Evolutionary conservation across 768 basidiomycete genomes (phyloP).

Genomic region (Saitozyma sp.): DNA sequence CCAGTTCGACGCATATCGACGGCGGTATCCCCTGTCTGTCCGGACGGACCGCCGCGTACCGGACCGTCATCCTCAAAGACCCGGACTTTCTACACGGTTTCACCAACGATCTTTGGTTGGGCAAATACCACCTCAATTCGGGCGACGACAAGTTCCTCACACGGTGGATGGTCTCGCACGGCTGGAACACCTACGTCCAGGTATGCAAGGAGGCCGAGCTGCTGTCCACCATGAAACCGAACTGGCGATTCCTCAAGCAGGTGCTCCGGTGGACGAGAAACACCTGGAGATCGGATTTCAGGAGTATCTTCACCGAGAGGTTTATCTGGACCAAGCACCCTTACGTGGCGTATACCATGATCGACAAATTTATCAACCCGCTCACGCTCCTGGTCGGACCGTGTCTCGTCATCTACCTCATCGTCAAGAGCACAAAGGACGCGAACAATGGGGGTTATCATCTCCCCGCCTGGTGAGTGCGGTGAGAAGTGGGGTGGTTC

Average conservation of each 20-base stretch:
- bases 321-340: constrained; percentile 86
- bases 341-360: constrained; percentile 82
- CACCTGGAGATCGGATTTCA: constrained; percentile 87
- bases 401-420: constrained; percentile 69
- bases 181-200: constrained; percentile 87
- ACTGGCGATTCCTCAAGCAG: constrained; percentile 94
- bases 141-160: constrained; percentile 95
- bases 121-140: constrained; percentile 90
- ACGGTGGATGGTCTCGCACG: constrained; percentile 93
- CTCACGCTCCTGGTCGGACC: constrained; percentile 84
- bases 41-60: constrained; percentile 88
- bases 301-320: constrained; percentile 84
- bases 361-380: constrained; percentile 56
- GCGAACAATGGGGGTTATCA: constrained; percentile 48
- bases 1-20: constrained; percentile 85
- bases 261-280: constrained; percentile 91
- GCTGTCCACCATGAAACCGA: constrained; percentile 90
- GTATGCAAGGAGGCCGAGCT: constrained; percentile 62
- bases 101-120: constrained; percentile 90
- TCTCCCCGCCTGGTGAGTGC: constrained; percentile 52
- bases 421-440: constrained; percentile 72
- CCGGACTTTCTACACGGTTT: constrained; percentile 90
- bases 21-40: constrained; percentile 89
- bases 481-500: background rate
- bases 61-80: constrained; percentile 91